phyloP scores from a whole-genome alignment of 1,284 basidiomycete genomes.

The Leccinum griseonigrum region DNA sequence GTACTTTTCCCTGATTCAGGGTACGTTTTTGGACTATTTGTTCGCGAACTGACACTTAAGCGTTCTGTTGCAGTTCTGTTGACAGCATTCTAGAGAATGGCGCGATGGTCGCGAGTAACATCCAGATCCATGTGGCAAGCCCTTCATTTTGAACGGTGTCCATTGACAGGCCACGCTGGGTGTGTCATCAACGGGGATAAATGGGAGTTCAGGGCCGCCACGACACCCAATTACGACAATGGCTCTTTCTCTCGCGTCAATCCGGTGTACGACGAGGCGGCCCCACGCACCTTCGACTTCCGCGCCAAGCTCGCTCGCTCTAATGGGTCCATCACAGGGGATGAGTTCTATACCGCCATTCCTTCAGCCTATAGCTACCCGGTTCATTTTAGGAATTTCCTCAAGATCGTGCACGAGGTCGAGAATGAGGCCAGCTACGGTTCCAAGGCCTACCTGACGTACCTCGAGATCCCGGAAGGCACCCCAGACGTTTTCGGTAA shows the following conservation, averaged over 20 bases:
- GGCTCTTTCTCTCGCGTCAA: conserved; percentile 27
- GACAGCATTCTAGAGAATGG: conserved; percentile 33
- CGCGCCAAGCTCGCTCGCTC: conserved; percentile 20
- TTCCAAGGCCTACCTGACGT: conserved; percentile 26
- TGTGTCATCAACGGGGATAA: conserved; percentile 26
- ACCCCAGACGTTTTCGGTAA: conserved; percentile 29
- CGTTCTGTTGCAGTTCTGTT: conserved; percentile 17
- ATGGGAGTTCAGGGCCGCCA: conserved; percentile 30
- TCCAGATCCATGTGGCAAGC: conserved; percentile 24
- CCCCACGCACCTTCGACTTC: conserved; percentile 24
- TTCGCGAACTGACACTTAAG: background rate
- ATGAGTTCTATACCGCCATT: conserved; percentile 26
- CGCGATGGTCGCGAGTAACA: conserved; percentile 27
- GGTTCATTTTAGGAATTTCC: conserved; percentile 27
- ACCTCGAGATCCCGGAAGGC: conserved; percentile 20
- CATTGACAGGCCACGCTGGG: conserved; percentile 21
- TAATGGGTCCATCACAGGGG: conserved; percentile 18
- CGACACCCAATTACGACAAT: conserved; percentile 21
- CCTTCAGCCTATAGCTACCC: conserved; percentile 26
- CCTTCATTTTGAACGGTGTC: conserved; percentile 21
- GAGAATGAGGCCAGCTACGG: conserved; percentile 26
- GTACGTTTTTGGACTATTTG: conserved; percentile 11
- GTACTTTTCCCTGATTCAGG: conserved; percentile 29
- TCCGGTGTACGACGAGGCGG: conserved; percentile 22
- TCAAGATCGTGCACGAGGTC: conserved; percentile 28